Base-by-base conservation (phyloP, 768 basidiomycete genomes). In the Boletus huronensis region DNA sequence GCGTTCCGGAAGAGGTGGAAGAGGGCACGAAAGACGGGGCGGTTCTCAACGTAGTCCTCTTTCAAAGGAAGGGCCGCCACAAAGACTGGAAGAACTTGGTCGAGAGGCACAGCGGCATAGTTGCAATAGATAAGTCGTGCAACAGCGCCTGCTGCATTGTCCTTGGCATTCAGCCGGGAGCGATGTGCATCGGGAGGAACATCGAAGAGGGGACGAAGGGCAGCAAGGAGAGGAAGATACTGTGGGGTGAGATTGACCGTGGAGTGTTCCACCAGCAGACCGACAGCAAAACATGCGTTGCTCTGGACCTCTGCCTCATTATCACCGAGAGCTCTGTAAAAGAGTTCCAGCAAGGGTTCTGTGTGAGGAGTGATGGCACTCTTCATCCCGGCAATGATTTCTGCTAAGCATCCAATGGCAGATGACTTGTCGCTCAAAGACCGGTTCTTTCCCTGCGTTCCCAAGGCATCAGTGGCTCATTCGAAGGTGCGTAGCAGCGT, bases 141-240 rank as follows among this genome's bases (percentile, higher is more conserved):
- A 49, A 98, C 90, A 25, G 94, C 91, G 41, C 97, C 97, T 8
- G 88, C 82, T n/a, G 97, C 97, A 70, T 99, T 99, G 73, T 99
- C 97, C 58, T 87, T 87, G 19, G 94, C 94, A 68, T 94, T 95
- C 57, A 92, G 72, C 41, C 77, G 77, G 7, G 89, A 74, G 6
- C 82, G 66, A n/a, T 85, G 76, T 6, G 90, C 77, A 54, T 86
- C 82, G 0, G 82, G 72, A 8, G 82, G 63, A 34, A 88, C 78
- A 41, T 78, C 70, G 71, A 99, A 98, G 51, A 96, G 77, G 14
- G 90, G 90, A 26, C 83, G 88, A 43, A 98, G 83, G 1, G 85
- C 85, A 34, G 74, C 75, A 46, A 98, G 89, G 40, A 98, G 77
- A 55, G 78, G 80, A 38, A 86, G 72, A 74, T 89, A 96, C 66